Conservation (phyloP, 768 basidiomycete genomes). For the Trametes cingulata region DNA sequence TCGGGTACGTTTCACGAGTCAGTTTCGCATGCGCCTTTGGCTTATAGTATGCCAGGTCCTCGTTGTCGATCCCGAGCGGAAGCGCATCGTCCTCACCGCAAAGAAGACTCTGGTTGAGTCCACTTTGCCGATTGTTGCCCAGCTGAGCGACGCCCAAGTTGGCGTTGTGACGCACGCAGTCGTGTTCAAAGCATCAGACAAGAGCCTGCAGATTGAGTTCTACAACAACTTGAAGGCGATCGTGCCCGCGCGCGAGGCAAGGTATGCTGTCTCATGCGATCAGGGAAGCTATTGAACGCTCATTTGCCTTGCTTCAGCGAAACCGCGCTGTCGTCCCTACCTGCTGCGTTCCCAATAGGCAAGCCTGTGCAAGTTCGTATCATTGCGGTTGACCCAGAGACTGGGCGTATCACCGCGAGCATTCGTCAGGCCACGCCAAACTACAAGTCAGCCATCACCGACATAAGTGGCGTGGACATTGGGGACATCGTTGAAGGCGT, state of each 20-base stretch:
- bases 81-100: constrained; percentile 82
- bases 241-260: constrained; percentile 79
- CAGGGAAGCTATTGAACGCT: no score
- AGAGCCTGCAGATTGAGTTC: constrained; percentile 82
- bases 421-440: constrained; percentile 74
- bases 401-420: constrained; percentile 75
- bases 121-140: constrained; percentile 65
- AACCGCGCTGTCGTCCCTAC: constrained; percentile 52
- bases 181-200: constrained; percentile 80
- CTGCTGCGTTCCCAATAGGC: constrained; percentile 72
- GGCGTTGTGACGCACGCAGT: constrained; percentile 81
- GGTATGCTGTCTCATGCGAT: constrained; percentile 51
- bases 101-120: constrained; percentile 91
- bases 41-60: constrained; percentile 57
- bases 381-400: constrained; percentile 57
- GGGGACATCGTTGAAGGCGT: constrained; percentile 71
- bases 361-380: constrained; percentile 86
- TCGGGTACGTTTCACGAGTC: constrained; percentile 54
- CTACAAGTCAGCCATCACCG: constrained; percentile 48
- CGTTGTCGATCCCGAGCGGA: constrained; percentile 76
- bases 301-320: constrained; percentile 69
- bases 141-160: constrained; percentile 62
- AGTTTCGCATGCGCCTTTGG: constrained; percentile 3
- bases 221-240: constrained; percentile 86
- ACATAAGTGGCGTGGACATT: constrained; percentile 75